Percentiles rank a stretch among this genome's conserved stretches.
These are phyloP conservation scores for Epichloe amarillans DNA, from an alignment of 2,329 filamentous ascomycete species.

Conservation along the genomic window DNA sequence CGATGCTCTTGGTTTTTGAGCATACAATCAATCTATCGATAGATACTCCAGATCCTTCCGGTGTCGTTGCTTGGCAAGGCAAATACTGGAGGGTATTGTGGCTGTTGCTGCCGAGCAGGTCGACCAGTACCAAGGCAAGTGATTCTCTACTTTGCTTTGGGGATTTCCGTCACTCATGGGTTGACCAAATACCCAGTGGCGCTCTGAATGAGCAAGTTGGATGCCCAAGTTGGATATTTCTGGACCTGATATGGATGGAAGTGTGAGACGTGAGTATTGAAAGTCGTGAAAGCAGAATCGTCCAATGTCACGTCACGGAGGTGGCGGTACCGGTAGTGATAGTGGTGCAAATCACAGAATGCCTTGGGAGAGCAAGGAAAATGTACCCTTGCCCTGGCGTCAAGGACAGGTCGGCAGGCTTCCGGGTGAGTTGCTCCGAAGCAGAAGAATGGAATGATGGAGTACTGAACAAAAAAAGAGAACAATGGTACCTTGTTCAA, in stretches of 20 bases:
- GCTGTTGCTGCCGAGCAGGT: not conserved
- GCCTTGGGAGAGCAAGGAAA: not conserved
- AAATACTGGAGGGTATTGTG: not conserved
- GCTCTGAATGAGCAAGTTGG: not conserved
- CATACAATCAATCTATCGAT: no score
- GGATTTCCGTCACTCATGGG: not conserved
- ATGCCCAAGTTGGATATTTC: not conserved
- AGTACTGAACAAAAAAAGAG: not conserved
- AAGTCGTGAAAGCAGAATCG: not conserved
- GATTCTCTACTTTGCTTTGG: slow-evolving; percentile 3
- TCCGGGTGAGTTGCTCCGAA: not conserved
- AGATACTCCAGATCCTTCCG: not conserved
- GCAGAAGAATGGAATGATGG: not conserved
- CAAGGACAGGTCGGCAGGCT: not conserved
- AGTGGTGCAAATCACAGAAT: not conserved
- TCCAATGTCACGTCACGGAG: not conserved
- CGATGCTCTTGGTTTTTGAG: not conserved
- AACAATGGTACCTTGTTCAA: not conserved
- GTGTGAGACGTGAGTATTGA: not conserved
- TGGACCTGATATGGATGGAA: no score
- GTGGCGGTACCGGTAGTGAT: not conserved
- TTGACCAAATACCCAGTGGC: not conserved
- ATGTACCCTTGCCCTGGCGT: not conserved
- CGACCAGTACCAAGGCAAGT: not conserved
- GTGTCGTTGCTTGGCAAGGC: not conserved